These are phyloP conservation scores for Rubus parviflorus DNA, from an alignment of 306 rosid species.

Conservation along the genomic window DNA sequence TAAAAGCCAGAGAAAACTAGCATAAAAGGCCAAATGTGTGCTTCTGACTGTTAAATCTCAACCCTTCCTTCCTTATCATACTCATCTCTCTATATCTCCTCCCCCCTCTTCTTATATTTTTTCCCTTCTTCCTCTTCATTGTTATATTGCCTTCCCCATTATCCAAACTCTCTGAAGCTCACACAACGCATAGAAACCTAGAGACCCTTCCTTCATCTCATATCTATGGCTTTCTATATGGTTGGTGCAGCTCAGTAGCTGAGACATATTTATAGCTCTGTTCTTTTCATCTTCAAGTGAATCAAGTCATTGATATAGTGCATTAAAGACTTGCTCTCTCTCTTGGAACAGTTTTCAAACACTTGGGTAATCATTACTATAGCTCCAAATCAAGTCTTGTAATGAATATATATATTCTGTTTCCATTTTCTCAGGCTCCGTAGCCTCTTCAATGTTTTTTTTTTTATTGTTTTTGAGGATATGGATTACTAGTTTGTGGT, in stretches of 20 bases:
- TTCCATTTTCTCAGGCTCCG: background rate
- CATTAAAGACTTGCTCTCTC: conserved; percentile 23
- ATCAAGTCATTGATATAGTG: background rate
- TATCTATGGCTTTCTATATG: conserved; percentile 7
- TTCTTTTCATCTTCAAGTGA: background rate
- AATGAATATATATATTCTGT: background rate
- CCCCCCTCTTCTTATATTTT: conserved; percentile 26
- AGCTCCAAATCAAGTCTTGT: background rate
- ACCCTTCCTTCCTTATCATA: conserved; percentile 98
- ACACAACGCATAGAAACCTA: conserved; percentile 19
- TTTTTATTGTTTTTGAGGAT: background rate
- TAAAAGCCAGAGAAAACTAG: conserved; percentile 14
- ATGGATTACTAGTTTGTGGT: conserved; percentile 5
- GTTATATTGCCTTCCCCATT: conserved; percentile 39
- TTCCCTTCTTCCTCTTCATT: conserved; percentile 13
- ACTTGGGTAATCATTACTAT: conserved; percentile 35
- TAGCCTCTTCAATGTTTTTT: background rate
- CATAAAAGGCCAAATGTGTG: conserved; percentile 47
- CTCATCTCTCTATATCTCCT: conserved; percentile 41
- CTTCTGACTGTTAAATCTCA: conserved; percentile 76
- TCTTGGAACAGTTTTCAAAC: conserved; percentile 15
- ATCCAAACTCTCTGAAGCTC: conserved; percentile 43
- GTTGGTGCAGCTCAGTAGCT: conserved; percentile 12
- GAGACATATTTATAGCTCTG: background rate
- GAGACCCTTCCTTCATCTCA: conserved; percentile 10